These are phyloP conservation scores for Yarrowia sp. DNA, from an alignment of 805 yeast species.

Conservation along the genomic window DNA sequence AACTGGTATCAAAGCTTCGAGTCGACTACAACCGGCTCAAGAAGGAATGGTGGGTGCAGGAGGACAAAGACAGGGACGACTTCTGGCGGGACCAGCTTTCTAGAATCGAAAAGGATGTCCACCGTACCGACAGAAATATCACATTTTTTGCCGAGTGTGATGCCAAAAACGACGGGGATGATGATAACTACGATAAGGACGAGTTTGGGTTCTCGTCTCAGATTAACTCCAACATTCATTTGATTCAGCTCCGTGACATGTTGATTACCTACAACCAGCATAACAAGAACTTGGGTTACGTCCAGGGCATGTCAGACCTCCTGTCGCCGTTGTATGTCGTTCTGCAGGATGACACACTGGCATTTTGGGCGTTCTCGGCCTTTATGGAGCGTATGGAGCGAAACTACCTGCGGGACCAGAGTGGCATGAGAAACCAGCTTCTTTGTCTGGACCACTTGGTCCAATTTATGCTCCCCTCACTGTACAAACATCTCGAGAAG, in stretches of 20 bases:
- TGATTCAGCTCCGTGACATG: conserved; percentile 68
- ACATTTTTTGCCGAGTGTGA: conserved; percentile 55
- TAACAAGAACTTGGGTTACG: conserved; percentile 83
- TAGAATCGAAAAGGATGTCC: conserved; percentile 90
- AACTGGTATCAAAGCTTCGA: conserved; percentile 53
- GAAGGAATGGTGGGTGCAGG: conserved; percentile 68
- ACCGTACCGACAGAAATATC: conserved; percentile 80
- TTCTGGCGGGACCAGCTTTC: conserved; percentile 88
- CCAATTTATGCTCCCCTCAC: conserved; percentile 84
- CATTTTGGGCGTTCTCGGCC: conserved; percentile 85
- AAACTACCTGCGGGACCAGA: conserved; percentile 84
- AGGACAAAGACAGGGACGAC: conserved; percentile 53
- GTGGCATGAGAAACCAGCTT: conserved; percentile 91
- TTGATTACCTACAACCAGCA: conserved; percentile 81
- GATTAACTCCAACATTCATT: conserved; percentile 63
- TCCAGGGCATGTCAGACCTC: conserved; percentile 96
- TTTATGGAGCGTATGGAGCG: conserved; percentile 96
- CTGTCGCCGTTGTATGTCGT: conserved; percentile 74
- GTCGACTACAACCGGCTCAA: conserved; percentile 58
- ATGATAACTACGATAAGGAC: conserved; percentile 32
- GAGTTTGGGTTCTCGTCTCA: conserved; percentile 20
- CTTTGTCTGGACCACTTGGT: conserved; percentile 74
- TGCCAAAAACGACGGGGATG: conserved; percentile 52
- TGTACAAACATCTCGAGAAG: conserved; percentile 76
- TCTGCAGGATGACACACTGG: conserved; percentile 62